phyloP scores from a whole-genome alignment of 2,329 filamentous ascomycete genomes.

The Fusarium sp. region DNA sequence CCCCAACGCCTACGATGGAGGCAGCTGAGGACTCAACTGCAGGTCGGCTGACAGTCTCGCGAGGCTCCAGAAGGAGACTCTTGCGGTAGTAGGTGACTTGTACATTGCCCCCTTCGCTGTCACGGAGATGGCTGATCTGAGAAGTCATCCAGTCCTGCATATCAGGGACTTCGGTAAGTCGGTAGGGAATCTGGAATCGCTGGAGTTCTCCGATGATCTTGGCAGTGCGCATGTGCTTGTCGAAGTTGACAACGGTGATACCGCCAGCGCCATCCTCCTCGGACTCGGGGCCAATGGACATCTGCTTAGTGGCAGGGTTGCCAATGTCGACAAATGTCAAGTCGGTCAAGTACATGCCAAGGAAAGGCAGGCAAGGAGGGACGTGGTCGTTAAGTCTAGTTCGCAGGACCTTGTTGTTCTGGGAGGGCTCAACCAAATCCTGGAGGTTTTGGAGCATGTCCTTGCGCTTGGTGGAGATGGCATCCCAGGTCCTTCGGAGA shows the following conservation, averaged over 20 bases:
- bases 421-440: conserved; percentile 86
- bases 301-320: conserved; percentile 85
- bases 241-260: conserved; percentile 92
- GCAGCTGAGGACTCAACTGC: conserved; percentile 53
- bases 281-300: conserved; percentile 63
- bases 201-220: conserved; percentile 97
- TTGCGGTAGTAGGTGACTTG: conserved; percentile 80
- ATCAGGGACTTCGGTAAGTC: conserved; percentile 84
- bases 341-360: conserved; percentile 96
- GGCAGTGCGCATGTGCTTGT: conserved; percentile 94
- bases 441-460: conserved; percentile 82
- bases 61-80: conserved; percentile 85
- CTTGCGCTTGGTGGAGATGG: conserved; percentile 86
- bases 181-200: conserved; percentile 94
- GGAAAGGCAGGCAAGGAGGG: conserved; percentile 92
- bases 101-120: conserved; percentile 67
- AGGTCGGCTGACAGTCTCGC: conserved; percentile 62
- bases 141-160: conserved; percentile 93
- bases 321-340: conserved; percentile 96
- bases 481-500: conserved; percentile 91
- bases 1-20: conserved; percentile 48
- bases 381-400: conserved; percentile 86
- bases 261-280: conserved; percentile 74
- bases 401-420: conserved; percentile 91
- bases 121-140: conserved; percentile 82